Evolutionary conservation across 208 protist species (phyloP).

Genomic region (Trypanosoma boissoni): DNA sequence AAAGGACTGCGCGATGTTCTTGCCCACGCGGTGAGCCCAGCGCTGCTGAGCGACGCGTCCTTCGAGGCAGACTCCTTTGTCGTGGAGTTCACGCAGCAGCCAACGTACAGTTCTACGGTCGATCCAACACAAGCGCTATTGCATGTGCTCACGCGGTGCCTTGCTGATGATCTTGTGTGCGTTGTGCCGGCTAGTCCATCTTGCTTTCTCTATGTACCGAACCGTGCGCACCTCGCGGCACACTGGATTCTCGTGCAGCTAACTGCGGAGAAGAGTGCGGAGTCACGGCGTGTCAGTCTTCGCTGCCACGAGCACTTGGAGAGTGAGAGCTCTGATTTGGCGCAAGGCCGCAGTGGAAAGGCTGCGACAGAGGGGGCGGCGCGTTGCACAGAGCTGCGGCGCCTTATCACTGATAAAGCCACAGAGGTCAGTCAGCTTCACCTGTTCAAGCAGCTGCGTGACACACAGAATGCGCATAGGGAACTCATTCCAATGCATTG

Average conservation of each 20-base stretch:
- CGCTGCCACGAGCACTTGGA: conserved; percentile 44
- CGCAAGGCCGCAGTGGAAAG: too few relatives aligned
- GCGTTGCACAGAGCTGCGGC: too few relatives aligned
- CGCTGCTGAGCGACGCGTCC: conserved; percentile 45
- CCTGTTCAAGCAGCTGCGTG: conserved; percentile 80
- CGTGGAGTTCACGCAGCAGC: conserved; percentile 75
- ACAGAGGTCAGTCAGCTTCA: conserved; percentile 78
- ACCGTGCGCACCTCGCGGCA: conserved; percentile 36
- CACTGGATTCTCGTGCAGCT: conserved; percentile 67
- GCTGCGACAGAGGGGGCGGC: too few relatives aligned
- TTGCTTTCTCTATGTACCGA: conserved; percentile 54
- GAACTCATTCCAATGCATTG: conserved; percentile 76
- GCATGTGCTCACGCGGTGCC: conserved; percentile 64
- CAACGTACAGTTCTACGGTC: conserved; percentile 41
- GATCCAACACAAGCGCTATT: conserved; percentile 46
- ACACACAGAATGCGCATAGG: conserved; percentile 69
- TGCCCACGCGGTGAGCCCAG: conserved; percentile 48
- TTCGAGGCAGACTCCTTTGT: conserved; percentile 55
- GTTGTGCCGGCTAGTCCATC: conserved; percentile 41
- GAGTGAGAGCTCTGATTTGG: too few relatives aligned
- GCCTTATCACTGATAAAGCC: conserved; percentile 60
- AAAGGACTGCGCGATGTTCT: conserved; percentile 42
- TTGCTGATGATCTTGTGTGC: conserved; percentile 78
- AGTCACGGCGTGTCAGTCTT: conserved; percentile 10
- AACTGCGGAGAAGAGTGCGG: conserved; percentile 1